Percentiles rank a stretch among this genome's conserved stretches.
Evolutionary conservation across 73 alveolate genomes (phyloP).

Genomic region (Paramecium primaurelia): DNA sequence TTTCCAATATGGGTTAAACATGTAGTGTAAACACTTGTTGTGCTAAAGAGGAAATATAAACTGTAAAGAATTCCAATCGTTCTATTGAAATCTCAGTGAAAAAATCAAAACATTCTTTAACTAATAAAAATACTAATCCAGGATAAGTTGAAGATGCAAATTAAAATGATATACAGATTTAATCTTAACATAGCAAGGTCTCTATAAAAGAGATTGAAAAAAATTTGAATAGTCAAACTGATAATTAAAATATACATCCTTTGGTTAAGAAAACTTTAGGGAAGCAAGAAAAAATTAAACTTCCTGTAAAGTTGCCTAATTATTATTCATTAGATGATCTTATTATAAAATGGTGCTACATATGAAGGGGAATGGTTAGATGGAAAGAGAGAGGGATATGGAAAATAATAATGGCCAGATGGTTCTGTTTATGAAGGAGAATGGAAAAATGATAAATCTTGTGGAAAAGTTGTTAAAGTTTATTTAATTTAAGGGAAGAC

Average conservation of each 20-base stretch:
- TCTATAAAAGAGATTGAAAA: neutral
- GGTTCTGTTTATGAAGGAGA: slow-evolving; percentile 77
- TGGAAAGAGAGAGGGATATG: slow-evolving; percentile 63
- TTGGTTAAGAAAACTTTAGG: neutral
- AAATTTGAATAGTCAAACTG: neutral
- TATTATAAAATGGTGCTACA: slow-evolving; percentile 54
- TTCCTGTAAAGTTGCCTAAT: neutral
- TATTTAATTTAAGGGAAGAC: slow-evolving; percentile 60
- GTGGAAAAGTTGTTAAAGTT: slow-evolving; percentile 26
- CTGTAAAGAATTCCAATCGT: neutral
- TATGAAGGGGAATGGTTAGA: slow-evolving; percentile 68
- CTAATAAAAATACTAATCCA: neutral
- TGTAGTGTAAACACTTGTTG: slow-evolving; percentile 20
- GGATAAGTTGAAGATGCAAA: neutral
- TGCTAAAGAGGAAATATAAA: neutral
- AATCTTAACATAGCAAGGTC: neutral
- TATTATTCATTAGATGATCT: neutral
- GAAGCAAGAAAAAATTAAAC: neutral
- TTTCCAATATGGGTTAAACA: neutral
- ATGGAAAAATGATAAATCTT: slow-evolving; percentile 66
- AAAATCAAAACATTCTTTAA: slow-evolving; percentile 9
- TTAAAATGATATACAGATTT: neutral
- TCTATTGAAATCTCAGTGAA: slow-evolving; percentile 35
- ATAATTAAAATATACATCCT: neutral
- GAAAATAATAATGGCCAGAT: slow-evolving; percentile 71